Conservation (phyloP, 106 monocot genomes). For the Acorus gramineus region DNA sequence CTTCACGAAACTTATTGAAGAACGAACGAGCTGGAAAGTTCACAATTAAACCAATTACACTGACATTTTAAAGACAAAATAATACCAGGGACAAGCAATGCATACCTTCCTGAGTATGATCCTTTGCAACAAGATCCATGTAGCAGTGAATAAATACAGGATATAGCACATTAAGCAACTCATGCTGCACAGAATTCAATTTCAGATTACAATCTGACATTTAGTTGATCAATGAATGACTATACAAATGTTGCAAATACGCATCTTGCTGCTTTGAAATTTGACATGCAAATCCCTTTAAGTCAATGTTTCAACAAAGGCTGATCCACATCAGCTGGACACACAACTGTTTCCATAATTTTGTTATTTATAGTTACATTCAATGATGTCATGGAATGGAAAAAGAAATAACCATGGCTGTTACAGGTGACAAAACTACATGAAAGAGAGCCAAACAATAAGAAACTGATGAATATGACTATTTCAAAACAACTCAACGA, state of each 20-base stretch:
- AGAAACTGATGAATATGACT: too few relatives aligned
- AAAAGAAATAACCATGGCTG: too few relatives aligned
- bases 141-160: conserved; percentile 92
- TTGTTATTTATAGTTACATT: too few relatives aligned
- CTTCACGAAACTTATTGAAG: conserved; percentile 76
- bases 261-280: background rate
- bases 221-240: background rate
- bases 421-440: too few relatives aligned
- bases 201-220: background rate
- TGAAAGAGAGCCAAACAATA: too few relatives aligned
- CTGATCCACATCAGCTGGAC: too few relatives aligned
- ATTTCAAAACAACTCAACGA: too few relatives aligned
- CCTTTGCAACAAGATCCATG: conserved; percentile 89
- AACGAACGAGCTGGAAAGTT: conserved; percentile 66
- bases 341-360: too few relatives aligned
- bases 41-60: conserved; percentile 6
- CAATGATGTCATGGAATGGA: too few relatives aligned
- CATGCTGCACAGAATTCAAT: conserved; percentile 55
- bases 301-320: too few relatives aligned
- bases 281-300: too few relatives aligned
- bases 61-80: too few relatives aligned
- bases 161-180: conserved; percentile 87
- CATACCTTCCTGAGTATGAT: conserved; percentile 75
- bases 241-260: background rate
- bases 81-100: background rate